Base-by-base conservation (phyloP, 495 filamentous ascomycete species). In the Xylaria longipes region DNA sequence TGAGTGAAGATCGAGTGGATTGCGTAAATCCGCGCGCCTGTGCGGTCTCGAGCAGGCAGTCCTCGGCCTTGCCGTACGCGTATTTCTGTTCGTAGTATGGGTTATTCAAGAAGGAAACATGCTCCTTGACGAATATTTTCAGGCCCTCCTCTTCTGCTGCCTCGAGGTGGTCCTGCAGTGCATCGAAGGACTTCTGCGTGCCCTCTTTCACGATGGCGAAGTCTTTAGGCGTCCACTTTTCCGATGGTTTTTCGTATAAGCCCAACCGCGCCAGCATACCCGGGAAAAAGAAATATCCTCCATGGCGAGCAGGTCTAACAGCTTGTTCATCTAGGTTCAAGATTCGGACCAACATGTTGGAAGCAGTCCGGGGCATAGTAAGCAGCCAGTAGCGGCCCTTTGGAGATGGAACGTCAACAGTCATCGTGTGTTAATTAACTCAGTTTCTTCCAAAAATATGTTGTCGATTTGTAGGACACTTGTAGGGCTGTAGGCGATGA, bases 331-430 rank as follows among this genome's bases (percentile, higher is more conserved):
- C 68, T n/a, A 85, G 73, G 39, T 80, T 77, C 7, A 85, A 72
- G 11, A 85, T 75, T 52, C 77, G 79, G 25, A 82, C 43, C 5
- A 85, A 73, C 14, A 84, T 74, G 69, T 85, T 84, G 14, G 82
- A 84, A 3, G 83, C 83, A 0, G 82, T 84, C 60, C 83, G 79
- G n/a, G 83, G 83, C 33, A 74, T 70, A n/a, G 77, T 82, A 50
- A 84, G 37, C 3, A 82, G 75, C 70, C 57, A 63, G 65, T 71
- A 63, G 8, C 75, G 71, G 37, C 56, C 22, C 45, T 68, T 39
- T 15, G 12, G 20, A 35, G 58, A 35, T 27, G 43, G 61, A 2
- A 46, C 54, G 41, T 72, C 56, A 39, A 57, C 69, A 12, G 64
- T 62, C 70, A 68, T 72, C 8, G 62, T 72, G 60, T 27, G 31